A percentile compares a stretch with the other conserved stretches of the same genome.
phyloP scores from a whole-genome alignment of 2,329 filamentous ascomycete species.

The Fusarium sp. region DNA sequence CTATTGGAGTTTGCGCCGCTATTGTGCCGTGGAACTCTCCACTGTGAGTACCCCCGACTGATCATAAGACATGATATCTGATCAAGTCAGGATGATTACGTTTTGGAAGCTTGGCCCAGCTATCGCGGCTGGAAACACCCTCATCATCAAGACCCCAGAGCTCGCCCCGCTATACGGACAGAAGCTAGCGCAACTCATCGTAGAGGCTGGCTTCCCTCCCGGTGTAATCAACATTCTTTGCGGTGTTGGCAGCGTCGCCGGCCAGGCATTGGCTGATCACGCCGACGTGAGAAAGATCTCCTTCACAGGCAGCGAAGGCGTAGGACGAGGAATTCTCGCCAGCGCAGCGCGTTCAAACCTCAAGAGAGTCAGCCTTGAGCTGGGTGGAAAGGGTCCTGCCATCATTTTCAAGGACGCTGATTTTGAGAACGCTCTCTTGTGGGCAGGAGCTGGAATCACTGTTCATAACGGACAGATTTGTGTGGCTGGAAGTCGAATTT shows the following conservation, averaged over 20 bases:
- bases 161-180: constrained; percentile 70
- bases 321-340: constrained; percentile 75
- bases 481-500: constrained; percentile 66
- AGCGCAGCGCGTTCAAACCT: constrained; percentile 66
- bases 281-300: constrained; percentile 76
- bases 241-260: constrained; percentile 72
- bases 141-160: constrained; percentile 72
- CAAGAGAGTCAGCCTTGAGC: constrained; percentile 69
- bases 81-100: constrained; percentile 31
- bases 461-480: constrained; percentile 69
- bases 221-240: constrained; percentile 80
- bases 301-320: constrained; percentile 77
- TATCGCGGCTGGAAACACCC: constrained; percentile 68
- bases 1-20: constrained; percentile 74
- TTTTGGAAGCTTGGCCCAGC: constrained; percentile 72
- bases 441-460: constrained; percentile 51
- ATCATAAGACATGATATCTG: too few relatives aligned
- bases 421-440: constrained; percentile 70
- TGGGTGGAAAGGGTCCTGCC: constrained; percentile 69
- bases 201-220: constrained; percentile 77
- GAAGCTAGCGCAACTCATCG: constrained; percentile 71
- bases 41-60: too few relatives aligned
- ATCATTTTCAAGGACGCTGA: constrained; percentile 70
- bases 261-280: constrained; percentile 73
- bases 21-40: constrained; percentile 84